These are phyloP conservation scores for Nitzschia putrida DNA, from an alignment of 108 stramenopile genomes.

Conservation along the genomic window DNA sequence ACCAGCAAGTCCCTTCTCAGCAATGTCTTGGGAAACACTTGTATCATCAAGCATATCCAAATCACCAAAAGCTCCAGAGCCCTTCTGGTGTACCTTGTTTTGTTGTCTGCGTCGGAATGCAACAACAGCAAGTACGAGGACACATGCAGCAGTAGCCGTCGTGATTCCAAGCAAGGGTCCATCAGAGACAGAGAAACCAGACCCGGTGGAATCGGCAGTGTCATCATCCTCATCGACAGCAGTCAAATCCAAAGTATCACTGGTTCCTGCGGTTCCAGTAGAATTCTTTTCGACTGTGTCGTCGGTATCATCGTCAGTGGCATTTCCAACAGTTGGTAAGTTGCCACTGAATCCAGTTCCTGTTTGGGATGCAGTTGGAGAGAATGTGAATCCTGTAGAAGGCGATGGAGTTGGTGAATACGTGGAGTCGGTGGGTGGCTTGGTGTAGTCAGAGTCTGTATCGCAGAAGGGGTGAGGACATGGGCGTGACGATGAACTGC, in stretches of 20 bases:
- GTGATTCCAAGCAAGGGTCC: slow-evolving; percentile 14
- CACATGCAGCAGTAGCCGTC: background rate
- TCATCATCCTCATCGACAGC: background rate
- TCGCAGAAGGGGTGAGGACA: background rate
- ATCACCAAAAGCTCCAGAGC: background rate
- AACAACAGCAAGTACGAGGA: slow-evolving; percentile 5
- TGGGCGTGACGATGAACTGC: too few relatives aligned
- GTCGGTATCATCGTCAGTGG: background rate
- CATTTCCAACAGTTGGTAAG: background rate
- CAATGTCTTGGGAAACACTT: background rate
- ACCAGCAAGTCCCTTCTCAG: background rate
- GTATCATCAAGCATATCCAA: background rate
- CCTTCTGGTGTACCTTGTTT: background rate
- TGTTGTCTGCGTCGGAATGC: background rate
- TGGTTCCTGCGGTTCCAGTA: background rate
- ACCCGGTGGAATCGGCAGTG: background rate
- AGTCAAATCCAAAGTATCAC: background rate
- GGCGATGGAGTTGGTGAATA: background rate
- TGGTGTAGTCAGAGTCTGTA: background rate
- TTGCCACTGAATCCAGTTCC: background rate
- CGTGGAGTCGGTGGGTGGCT: too few relatives aligned
- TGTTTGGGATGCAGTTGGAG: background rate
- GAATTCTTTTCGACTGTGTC: background rate
- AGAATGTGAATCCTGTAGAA: background rate
- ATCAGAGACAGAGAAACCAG: background rate